Base-by-base conservation (phyloP, 768 basidiomycete species). In the Hericium coralloides region DNA sequence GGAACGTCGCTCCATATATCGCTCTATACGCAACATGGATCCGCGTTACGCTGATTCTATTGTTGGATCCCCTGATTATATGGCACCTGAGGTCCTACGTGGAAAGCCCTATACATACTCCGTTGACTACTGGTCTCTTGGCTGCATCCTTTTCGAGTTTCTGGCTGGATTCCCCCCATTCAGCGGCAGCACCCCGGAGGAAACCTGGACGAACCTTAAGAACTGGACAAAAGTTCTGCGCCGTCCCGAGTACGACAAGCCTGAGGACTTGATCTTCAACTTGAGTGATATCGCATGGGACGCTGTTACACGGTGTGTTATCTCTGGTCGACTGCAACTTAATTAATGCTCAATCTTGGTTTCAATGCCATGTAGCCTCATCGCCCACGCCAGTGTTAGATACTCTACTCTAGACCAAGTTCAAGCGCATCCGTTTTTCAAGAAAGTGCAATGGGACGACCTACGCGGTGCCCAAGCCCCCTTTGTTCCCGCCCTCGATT, bases 191-290 rank as follows among this genome's bases (percentile, higher is more conserved):
- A 93, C 89, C 0, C 89, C 94, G 0, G 94, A 99, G 62, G 97
- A 99, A 72, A 99, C 97, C 0, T 99, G 97, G 97, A 92, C 92
- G 15, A 98, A 98, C 72, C 74, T 99, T 60, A 98, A 98, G 73
- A 98, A 98, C 69, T 99, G 97, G 97, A 83, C 86, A 17, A 89
- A 89, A 60, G 92, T 93, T 1, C 77, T 99, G 4, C 77, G 87
- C n/a, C 72, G 97, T 57, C 97, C 97, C 2, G 87, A 94, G 64
- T 99, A 98, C 64, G 95, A 98, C 68, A 87, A 88, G 62, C 89
- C 92, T 2, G 95, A 98, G 68, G 97, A 99, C 69, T 77, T 93
- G 43, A 91, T 98, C 61, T 99, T 98, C 79, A 99, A 98, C 71
- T 75, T 99, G 63, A 82, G 83, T 1, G 95, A 99, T 67, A 71